Percentiles rank a stretch among this genome's conserved stretches.
Conservation (phyloP, 768 basidiomycete species). For the Boletus tylopilopsis region DNA sequence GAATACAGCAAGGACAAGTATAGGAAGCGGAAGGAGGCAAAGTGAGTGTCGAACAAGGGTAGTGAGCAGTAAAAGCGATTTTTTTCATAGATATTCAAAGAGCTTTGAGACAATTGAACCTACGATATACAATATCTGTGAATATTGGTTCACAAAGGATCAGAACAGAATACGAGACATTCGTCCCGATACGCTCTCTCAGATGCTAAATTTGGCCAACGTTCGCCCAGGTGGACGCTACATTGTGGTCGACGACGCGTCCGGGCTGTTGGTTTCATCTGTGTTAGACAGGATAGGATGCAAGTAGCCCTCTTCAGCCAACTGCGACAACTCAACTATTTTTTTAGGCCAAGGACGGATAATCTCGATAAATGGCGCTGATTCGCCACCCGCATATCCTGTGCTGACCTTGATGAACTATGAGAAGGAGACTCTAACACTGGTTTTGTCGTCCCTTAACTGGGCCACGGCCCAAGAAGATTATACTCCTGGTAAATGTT, state of each 20-base stretch:
- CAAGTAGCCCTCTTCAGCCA: constrained; percentile 26
- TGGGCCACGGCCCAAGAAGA: constrained; percentile 87
- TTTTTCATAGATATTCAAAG: constrained; percentile 69
- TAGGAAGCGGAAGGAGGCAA: constrained; percentile 92
- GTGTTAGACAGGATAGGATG: constrained; percentile 87
- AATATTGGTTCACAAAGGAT: constrained; percentile 87
- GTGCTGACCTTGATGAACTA: constrained; percentile 87
- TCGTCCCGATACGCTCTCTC: constrained; percentile 83
- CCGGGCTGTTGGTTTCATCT: constrained; percentile 81
- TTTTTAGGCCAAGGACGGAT: constrained; percentile 70
- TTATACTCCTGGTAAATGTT: constrained; percentile 57
- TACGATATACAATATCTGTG: constrained; percentile 80
- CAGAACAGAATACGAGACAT: constrained; percentile 78
- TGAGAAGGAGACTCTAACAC: constrained; percentile 44
- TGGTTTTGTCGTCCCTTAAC: constrained; percentile 68
- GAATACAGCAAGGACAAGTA: constrained; percentile 99
- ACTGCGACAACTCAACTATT: neutral
- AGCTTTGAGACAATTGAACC: constrained; percentile 85
- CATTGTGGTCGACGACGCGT: constrained; percentile 87
- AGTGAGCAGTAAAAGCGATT: neutral
- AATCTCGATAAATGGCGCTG: constrained; percentile 81
- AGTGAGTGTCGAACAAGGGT: constrained; percentile 48
- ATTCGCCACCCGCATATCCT: constrained; percentile 91
- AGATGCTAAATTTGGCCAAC: constrained; percentile 81
- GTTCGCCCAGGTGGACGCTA: constrained; percentile 85